These are phyloP conservation scores for Hymenoscyphus occultus DNA, from an alignment of 2,329 filamentous ascomycete species.

Conservation along the genomic window DNA sequence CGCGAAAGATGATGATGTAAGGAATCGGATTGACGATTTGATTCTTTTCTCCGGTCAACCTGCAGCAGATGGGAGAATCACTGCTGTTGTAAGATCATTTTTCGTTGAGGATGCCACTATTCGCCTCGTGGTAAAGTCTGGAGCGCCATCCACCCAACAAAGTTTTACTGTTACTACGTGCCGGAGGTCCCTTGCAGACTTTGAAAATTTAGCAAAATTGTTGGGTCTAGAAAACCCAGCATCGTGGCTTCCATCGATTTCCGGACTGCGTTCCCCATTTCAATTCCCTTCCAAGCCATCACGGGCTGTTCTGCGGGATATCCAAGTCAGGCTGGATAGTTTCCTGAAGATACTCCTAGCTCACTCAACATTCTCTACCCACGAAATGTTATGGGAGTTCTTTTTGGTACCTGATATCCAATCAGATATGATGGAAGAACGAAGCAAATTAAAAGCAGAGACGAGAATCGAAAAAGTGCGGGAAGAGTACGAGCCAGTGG, in stretches of 20 bases:
- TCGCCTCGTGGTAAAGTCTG: conserved; percentile 89
- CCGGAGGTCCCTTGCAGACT: conserved; percentile 80
- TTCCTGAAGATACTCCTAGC: conserved; percentile 83
- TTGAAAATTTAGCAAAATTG: conserved; percentile 83
- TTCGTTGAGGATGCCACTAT: conserved; percentile 97
- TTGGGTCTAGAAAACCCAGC: conserved; percentile 87
- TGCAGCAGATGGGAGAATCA: conserved; percentile 75
- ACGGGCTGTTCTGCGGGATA: conserved; percentile 78
- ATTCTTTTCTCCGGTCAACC: conserved; percentile 74
- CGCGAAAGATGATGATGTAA: conserved; percentile 95
- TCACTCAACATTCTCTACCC: conserved; percentile 90
- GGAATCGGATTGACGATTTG: conserved; percentile 94
- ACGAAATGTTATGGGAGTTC: conserved; percentile 99
- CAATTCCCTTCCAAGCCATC: conserved; percentile 92
- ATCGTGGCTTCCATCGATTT: conserved; percentile 84
- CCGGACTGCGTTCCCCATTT: conserved; percentile 79
- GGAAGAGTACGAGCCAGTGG: conserved; percentile 84
- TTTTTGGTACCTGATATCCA: conserved; percentile 95
- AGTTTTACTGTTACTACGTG: conserved; percentile 95
- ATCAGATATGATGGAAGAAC: conserved; percentile 82
- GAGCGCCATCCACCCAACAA: conserved; percentile 74
- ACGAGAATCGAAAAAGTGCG: conserved; percentile 77
- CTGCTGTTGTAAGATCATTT: conserved; percentile 89
- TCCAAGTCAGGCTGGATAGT: conserved; percentile 80
- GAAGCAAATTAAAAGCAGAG: conserved; percentile 83